Evolutionary conservation across 495 filamentous ascomycete species (phyloP).

Genomic region (Aspergillus saccharolyticus): DNA sequence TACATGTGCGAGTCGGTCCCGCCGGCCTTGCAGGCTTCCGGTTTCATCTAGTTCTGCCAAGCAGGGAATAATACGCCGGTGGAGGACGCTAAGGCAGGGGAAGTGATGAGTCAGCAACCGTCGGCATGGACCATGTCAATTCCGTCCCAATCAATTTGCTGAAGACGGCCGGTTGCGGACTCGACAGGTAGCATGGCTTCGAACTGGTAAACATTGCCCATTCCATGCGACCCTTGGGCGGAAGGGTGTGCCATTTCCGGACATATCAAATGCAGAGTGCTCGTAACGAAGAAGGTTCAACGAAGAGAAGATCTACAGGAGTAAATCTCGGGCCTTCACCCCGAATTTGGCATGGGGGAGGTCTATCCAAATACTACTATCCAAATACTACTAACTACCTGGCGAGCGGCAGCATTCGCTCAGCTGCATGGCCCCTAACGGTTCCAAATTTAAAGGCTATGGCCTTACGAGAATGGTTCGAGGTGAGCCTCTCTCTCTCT

Average conservation of each 20-base stretch:
- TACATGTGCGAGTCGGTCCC: too few species aligned
- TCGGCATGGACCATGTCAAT: conserved; percentile 5
- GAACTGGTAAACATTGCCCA: neutral
- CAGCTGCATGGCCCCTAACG: neutral
- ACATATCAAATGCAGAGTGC: neutral
- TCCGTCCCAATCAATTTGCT: conserved; percentile 4
- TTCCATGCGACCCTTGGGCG: neutral
- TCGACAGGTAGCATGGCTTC: neutral
- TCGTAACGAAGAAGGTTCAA: neutral
- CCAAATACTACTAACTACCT: neutral
- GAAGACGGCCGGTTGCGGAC: neutral
- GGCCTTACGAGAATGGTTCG: neutral
- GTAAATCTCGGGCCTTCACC: neutral
- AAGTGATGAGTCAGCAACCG: conserved; percentile 5
- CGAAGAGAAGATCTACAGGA: neutral
- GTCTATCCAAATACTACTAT: neutral
- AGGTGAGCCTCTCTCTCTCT: too few species aligned
- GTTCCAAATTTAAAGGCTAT: neutral
- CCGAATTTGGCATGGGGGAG: neutral
- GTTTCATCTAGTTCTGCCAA: conserved; percentile 19
- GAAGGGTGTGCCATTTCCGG: neutral
- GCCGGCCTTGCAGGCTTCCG: conserved; percentile 16
- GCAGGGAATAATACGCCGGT: conserved; percentile 10
- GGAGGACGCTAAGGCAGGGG: conserved; percentile 19
- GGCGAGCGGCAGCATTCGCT: neutral